Percentiles rank a stretch among this genome's conserved stretches.
Conservation (phyloP, 2,329 filamentous ascomycete genomes). For the Lecanicillium sp. region DNA sequence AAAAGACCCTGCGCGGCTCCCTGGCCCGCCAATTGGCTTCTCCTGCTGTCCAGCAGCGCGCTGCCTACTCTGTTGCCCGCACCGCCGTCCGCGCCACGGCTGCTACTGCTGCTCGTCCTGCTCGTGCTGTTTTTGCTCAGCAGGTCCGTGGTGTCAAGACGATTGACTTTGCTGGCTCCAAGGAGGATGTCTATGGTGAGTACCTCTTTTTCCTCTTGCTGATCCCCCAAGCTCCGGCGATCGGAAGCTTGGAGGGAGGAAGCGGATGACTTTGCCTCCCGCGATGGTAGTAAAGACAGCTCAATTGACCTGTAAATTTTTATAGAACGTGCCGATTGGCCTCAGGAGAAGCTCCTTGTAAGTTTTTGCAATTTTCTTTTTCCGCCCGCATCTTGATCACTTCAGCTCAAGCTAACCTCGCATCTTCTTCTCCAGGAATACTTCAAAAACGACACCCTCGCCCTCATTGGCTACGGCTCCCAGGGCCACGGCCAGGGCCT, state of each 20-base stretch:
- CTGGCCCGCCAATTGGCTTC: slow-evolving; percentile 56
- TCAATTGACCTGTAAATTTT: neutral
- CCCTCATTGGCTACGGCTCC: slow-evolving; percentile 95
- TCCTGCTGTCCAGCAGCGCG: slow-evolving; percentile 52
- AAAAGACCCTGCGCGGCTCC: slow-evolving; percentile 56
- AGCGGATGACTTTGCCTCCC: too few relatives aligned
- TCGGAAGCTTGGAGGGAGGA: too few relatives aligned
- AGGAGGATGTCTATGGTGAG: slow-evolving; percentile 90
- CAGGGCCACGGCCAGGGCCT: slow-evolving; percentile 99
- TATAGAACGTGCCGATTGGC: slow-evolving; percentile 95
- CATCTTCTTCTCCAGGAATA: slow-evolving; percentile 57
- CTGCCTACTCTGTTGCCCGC: slow-evolving; percentile 53
- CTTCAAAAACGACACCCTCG: slow-evolving; percentile 99
- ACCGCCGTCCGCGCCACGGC: slow-evolving; percentile 43
- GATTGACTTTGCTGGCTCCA: slow-evolving; percentile 93
- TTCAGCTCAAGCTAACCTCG: neutral
- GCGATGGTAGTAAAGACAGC: neutral
- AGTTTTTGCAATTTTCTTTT: slow-evolving; percentile 3
- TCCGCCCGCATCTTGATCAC: slow-evolving; percentile 3
- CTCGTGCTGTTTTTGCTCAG: slow-evolving; percentile 49
- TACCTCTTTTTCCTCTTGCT: slow-evolving; percentile 7
- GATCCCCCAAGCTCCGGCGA: neutral
- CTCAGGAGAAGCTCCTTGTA: slow-evolving; percentile 92
- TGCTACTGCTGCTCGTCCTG: slow-evolving; percentile 43
- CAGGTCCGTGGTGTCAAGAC: slow-evolving; percentile 91